phyloP scores from a whole-genome alignment of 1,284 basidiomycete genomes.

The Sanghuangporus weigelae region DNA sequence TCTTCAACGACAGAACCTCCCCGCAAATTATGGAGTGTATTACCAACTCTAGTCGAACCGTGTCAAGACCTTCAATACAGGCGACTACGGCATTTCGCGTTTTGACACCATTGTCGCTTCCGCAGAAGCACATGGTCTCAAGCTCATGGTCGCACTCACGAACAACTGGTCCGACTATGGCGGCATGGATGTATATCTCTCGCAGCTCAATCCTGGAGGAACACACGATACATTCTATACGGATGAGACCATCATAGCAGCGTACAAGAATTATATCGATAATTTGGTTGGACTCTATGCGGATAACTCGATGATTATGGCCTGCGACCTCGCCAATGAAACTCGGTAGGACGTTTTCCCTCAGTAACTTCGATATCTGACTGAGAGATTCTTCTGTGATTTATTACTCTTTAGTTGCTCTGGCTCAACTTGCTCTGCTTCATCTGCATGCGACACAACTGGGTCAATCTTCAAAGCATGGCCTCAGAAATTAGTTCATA shows the following conservation, averaged over 20 bases:
- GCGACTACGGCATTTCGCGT: slow-evolving; percentile 45
- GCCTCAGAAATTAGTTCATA: slow-evolving; percentile 21
- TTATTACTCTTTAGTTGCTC: slow-evolving; percentile 5
- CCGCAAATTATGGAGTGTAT: slow-evolving; percentile 40
- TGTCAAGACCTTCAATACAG: slow-evolving; percentile 49
- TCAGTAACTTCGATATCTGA: background rate
- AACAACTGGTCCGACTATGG: slow-evolving; percentile 60
- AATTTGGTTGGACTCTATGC: slow-evolving; percentile 35
- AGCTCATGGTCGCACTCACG: slow-evolving; percentile 54
- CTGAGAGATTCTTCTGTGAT: background rate
- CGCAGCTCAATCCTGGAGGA: slow-evolving; percentile 29
- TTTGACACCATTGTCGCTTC: slow-evolving; percentile 54
- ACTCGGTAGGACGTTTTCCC: slow-evolving; percentile 14
- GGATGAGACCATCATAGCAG: slow-evolving; percentile 30
- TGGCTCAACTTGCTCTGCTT: slow-evolving; percentile 18
- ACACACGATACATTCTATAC: slow-evolving; percentile 41
- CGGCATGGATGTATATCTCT: slow-evolving; percentile 42
- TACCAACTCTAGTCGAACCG: slow-evolving; percentile 53
- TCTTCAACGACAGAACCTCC: slow-evolving; percentile 61
- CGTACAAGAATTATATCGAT: slow-evolving; percentile 37
- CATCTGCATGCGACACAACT: slow-evolving; percentile 18
- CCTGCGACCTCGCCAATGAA: slow-evolving; percentile 32
- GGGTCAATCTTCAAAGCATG: slow-evolving; percentile 23
- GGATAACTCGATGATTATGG: slow-evolving; percentile 34
- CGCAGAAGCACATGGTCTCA: slow-evolving; percentile 51